These are phyloP conservation scores for Hypoxylon sp. DNA, from an alignment of 2,329 filamentous ascomycete genomes.

Conservation along the genomic window DNA sequence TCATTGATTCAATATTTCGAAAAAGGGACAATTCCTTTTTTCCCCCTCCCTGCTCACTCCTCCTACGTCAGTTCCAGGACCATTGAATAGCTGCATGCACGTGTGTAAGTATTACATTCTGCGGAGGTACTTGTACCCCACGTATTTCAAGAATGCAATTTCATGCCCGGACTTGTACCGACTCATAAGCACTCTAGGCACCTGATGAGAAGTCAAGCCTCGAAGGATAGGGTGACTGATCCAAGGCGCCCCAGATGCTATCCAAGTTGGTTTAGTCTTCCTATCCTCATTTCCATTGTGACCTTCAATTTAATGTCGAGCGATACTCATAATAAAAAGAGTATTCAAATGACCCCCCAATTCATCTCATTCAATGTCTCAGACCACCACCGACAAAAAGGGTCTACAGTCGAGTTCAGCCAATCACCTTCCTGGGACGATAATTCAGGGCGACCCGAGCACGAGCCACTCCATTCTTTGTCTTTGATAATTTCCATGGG, in stretches of 20 bases:
- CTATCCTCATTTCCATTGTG: slow-evolving; percentile 14
- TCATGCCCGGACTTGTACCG: slow-evolving; percentile 23
- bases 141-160: slow-evolving; percentile 26
- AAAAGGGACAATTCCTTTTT: slow-evolving; percentile 11
- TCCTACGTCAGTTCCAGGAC: slow-evolving; percentile 42
- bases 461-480: slow-evolving; percentile 42
- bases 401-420: slow-evolving; percentile 29
- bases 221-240: slow-evolving; percentile 23
- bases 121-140: slow-evolving; percentile 26
- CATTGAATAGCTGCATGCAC: slow-evolving; percentile 14
- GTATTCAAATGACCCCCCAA: slow-evolving; percentile 23
- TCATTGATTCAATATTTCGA: slow-evolving; percentile 5
- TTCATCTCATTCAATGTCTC: slow-evolving; percentile 40
- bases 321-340: slow-evolving; percentile 27
- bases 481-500: slow-evolving; percentile 22
- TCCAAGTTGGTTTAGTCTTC: slow-evolving; percentile 1
- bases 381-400: slow-evolving; percentile 35
- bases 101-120: neutral
- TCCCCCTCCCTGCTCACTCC: slow-evolving; percentile 28
- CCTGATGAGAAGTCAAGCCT: slow-evolving; percentile 21
- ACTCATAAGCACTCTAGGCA: slow-evolving; percentile 15
- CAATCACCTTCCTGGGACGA: slow-evolving; percentile 34
- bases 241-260: neutral
- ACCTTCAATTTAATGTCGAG: slow-evolving; percentile 3
- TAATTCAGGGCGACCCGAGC: slow-evolving; percentile 30